Conservation (phyloP, 2,329 filamentous ascomycete genomes). For the Cladophialophora psammophila region DNA sequence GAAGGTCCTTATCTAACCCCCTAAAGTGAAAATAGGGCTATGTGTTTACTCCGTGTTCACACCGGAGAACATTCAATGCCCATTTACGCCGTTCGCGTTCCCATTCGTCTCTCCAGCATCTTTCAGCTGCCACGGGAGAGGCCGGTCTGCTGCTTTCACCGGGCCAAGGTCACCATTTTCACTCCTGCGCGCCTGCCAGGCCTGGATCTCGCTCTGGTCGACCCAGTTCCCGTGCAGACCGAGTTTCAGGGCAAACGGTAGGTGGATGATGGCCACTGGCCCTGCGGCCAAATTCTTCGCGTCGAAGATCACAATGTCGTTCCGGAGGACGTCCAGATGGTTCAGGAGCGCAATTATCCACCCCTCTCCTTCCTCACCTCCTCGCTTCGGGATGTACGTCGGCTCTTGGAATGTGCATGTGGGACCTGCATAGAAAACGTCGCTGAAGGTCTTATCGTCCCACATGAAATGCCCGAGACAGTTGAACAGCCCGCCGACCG, state of each 20-base stretch:
- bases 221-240: conserved; percentile 47
- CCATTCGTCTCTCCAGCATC: background rate
- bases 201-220: conserved; percentile 13
- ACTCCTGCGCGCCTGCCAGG: conserved; percentile 6
- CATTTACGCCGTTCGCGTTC: background rate
- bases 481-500: conserved; percentile 37
- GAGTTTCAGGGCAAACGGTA: conserved; percentile 46
- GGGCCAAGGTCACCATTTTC: background rate
- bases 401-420: conserved; percentile 44
- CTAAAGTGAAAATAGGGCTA: background rate
- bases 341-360: conserved; percentile 45
- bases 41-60: background rate
- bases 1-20: background rate
- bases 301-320: conserved; percentile 47
- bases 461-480: conserved; percentile 35
- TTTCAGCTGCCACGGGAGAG: background rate
- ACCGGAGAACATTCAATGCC: background rate
- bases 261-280: conserved; percentile 43
- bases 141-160: background rate
- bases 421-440: conserved; percentile 42
- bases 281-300: conserved; percentile 42
- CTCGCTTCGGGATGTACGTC: conserved; percentile 42
- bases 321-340: conserved; percentile 49
- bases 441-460: conserved; percentile 29
- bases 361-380: conserved; percentile 44